These are phyloP conservation scores for Backusella mclennaniae DNA, from an alignment of 192 early-diverging fungal genomes.

Conservation along the genomic window DNA sequence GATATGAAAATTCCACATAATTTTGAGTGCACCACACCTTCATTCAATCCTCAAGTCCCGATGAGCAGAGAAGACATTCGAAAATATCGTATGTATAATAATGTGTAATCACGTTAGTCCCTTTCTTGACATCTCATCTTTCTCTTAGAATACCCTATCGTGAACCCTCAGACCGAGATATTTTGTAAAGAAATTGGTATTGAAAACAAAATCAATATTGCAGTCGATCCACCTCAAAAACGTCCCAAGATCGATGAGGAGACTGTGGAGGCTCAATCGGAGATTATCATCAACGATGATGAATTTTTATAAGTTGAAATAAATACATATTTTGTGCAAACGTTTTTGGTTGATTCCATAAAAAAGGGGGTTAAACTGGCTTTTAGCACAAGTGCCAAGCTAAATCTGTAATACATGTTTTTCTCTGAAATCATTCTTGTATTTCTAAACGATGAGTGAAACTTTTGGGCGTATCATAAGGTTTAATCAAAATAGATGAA, in stretches of 20 bases:
- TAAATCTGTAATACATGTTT: too few species aligned
- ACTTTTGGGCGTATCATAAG: too few species aligned
- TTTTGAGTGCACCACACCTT: constrained; percentile 72
- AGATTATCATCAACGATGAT: constrained; percentile 10
- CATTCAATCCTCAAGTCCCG: constrained; percentile 34
- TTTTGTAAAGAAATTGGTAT: constrained; percentile 75
- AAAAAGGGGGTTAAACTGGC: too few species aligned
- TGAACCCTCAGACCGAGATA: constrained; percentile 83
- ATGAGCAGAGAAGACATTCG: constrained; percentile 34
- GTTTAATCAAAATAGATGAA: too few species aligned
- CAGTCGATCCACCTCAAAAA: not conserved
- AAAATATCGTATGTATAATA: constrained; percentile 29
- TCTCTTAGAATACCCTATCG: constrained; percentile 44
- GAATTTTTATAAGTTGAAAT: constrained; percentile 1
- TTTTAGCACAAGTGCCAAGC: too few species aligned
- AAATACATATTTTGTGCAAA: too few species aligned
- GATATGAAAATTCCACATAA: constrained; percentile 74
- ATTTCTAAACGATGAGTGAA: too few species aligned
- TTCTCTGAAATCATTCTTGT: too few species aligned
- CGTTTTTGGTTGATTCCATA: too few species aligned
- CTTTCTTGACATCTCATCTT: not conserved
- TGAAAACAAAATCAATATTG: constrained; percentile 63
- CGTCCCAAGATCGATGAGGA: not conserved
- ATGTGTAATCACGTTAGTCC: not conserved
- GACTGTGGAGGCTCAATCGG: not conserved